A percentile compares a stretch with the other conserved stretches of the same genome.
phyloP scores from a whole-genome alignment of 2,329 filamentous ascomycete genomes.

The Aspergillus udagawae region DNA sequence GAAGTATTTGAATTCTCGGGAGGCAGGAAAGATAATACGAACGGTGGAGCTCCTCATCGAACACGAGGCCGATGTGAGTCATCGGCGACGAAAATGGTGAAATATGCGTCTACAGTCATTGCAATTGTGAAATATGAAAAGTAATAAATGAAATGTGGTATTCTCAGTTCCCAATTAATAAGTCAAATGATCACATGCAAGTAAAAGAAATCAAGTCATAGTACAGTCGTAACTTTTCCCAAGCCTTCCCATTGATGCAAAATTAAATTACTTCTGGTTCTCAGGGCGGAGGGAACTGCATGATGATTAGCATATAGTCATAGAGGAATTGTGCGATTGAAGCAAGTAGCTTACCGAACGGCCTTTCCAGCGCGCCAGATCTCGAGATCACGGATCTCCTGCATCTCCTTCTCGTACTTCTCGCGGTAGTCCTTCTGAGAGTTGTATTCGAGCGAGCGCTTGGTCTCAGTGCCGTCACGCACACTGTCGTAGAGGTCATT shows the following conservation, averaged over 20 bases:
- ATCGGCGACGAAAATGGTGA: not conserved
- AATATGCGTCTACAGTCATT: not conserved
- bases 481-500: slow-evolving; percentile 95
- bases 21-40: not conserved
- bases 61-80: not conserved
- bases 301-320: slow-evolving; percentile 2
- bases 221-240: slow-evolving; percentile 36
- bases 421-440: slow-evolving; percentile 91
- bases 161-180: slow-evolving; percentile 9
- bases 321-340: not conserved
- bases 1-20: not conserved
- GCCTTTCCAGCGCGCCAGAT: slow-evolving; percentile 99
- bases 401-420: slow-evolving; percentile 96
- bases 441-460: slow-evolving; percentile 97
- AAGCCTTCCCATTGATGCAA: slow-evolving; percentile 20
- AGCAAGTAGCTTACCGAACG: slow-evolving; percentile 62
- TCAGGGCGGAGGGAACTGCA: slow-evolving; percentile 73
- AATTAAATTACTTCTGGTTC: slow-evolving; percentile 67
- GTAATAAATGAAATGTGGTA: not conserved
- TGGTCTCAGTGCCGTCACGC: slow-evolving; percentile 85
- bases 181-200: slow-evolving; percentile 13
- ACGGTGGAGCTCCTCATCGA: not conserved
- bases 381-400: slow-evolving; percentile 96
- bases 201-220: slow-evolving; percentile 26
- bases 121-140: not conserved